Evolutionary conservation across 225 moss, liverwort and hornwort genomes (phyloP).

Genomic region (Marchantia polymorpha): DNA sequence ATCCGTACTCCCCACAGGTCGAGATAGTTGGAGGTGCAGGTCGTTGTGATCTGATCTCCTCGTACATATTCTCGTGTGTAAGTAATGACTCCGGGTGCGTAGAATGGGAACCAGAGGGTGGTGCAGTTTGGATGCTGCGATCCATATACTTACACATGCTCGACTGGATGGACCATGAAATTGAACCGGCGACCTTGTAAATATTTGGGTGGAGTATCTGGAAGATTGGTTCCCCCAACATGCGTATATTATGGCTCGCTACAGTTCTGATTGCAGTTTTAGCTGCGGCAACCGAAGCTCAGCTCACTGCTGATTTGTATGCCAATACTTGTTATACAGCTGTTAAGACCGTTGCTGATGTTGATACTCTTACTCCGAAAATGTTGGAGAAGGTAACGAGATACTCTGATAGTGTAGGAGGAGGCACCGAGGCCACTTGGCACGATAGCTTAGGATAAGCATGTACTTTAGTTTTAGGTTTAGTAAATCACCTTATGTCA

Average conservation of each 20-base stretch:
- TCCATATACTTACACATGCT: not conserved
- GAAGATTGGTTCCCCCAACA: not conserved
- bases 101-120: not conserved
- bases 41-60: too few species aligned
- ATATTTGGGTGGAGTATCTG: not conserved
- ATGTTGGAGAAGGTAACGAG: too few species aligned
- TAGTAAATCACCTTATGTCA: too few species aligned
- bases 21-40: too few species aligned
- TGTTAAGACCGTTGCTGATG: not conserved
- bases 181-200: not conserved
- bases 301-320: slow-evolving; percentile 20
- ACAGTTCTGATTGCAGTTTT: not conserved
- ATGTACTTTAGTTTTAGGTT: too few species aligned
- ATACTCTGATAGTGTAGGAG: too few species aligned
- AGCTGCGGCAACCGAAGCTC: slow-evolving; percentile 13
- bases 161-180: not conserved
- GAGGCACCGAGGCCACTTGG: too few species aligned
- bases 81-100: not conserved
- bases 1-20: too few species aligned
- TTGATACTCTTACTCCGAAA: too few species aligned
- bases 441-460: too few species aligned
- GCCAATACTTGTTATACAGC: not conserved
- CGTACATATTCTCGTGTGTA: too few species aligned
- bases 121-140: not conserved
- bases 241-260: not conserved